Percentiles rank a stretch among this genome's conserved stretches.
Conservation (phyloP, 1,139 yeast species). For the Yamadazyma buinensis region DNA sequence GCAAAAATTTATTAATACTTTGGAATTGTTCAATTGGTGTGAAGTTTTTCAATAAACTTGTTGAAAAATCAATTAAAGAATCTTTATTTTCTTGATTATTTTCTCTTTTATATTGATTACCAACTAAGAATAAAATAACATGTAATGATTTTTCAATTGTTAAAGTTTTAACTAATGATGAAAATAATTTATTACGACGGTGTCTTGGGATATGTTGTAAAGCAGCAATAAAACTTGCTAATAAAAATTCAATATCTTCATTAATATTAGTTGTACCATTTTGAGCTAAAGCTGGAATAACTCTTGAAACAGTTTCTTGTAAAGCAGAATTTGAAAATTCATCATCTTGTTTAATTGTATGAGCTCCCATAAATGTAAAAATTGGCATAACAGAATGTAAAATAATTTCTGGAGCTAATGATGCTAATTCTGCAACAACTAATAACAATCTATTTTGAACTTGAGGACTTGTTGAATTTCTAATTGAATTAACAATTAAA, state of each 20-base stretch:
- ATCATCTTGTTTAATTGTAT: constrained; percentile 93
- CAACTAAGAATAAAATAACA: constrained; percentile 70
- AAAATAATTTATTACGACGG: constrained; percentile 81
- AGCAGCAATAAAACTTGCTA: constrained; percentile 88
- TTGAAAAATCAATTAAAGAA: constrained; percentile 67
- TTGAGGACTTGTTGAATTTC: constrained; percentile 89
- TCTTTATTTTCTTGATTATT: constrained; percentile 60
- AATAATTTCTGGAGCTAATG: constrained; percentile 85
- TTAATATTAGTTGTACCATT: constrained; percentile 34
- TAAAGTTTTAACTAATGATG: constrained; percentile 72
- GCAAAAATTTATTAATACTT: constrained; percentile 54
- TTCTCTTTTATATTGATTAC: constrained; percentile 65
- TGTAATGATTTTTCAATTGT: constrained; percentile 70
- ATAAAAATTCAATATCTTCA: constrained; percentile 62
- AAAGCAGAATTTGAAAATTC: constrained; percentile 91
- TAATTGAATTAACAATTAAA: constrained; percentile 82
- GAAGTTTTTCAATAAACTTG: constrained; percentile 66
- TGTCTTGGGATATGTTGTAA: constrained; percentile 95
- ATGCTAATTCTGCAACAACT: constrained; percentile 83
- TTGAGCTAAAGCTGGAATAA: constrained; percentile 83
- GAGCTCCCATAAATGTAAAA: constrained; percentile 98
- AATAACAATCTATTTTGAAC: constrained; percentile 84
- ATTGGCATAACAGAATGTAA: constrained; percentile 98
- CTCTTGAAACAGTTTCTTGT: constrained; percentile 86
- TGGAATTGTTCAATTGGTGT: constrained; percentile 63